Base-by-base conservation (phyloP, 2,329 filamentous ascomycete genomes). In the Diaporthe citriasiana region DNA sequence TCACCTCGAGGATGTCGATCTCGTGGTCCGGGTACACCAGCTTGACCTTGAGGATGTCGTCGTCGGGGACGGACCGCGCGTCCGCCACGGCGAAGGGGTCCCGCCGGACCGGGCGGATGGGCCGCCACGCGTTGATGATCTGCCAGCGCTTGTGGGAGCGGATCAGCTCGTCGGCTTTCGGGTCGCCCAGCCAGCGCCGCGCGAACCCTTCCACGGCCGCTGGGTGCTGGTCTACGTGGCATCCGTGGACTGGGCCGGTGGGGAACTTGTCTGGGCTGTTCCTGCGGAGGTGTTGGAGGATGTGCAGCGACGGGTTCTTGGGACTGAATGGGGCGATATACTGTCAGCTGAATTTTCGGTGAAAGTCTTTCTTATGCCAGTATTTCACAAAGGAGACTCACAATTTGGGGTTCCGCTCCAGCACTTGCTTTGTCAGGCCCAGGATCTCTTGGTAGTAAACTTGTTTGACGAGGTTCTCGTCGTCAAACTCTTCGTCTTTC, bases 31-130 rank as follows among this genome's bases (percentile, higher is more conserved):
- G 83, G 70, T 86, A 85, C 1, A 72, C 57, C 15, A 72, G 30
- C n/a, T 17, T 25, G 15, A 65, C 57, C 35, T 25, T 47, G 45
- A 65, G 56, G 47, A 72, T 65, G 15, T 72, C 70, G 4, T 55
- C 45, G 30, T 65, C 70, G 8, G 70, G 70, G 17, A 72, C 84
- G 0, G 82, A 81, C 53, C 82, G 78, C 0, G 83, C 84, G 71
- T 85, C 83, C 0, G 84, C 83, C 1, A 87, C 82, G 4, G 81
- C 82, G 0, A 87, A 78, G 0, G 86, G 85, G 45, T 87, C 85
- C 74, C 84, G 85, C 12, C 81, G 77, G 70, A 72, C 57, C 9
- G 38, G 25, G n/a, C 27, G 59, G 53, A 47, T n/a, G 40, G 71
- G 53, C n/a, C 70, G 45, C 57, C 70, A 72, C 0, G 35, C 33